Base-by-base conservation (phyloP, 441 rosid genomes). In the Dalechampia spathulata region DNA sequence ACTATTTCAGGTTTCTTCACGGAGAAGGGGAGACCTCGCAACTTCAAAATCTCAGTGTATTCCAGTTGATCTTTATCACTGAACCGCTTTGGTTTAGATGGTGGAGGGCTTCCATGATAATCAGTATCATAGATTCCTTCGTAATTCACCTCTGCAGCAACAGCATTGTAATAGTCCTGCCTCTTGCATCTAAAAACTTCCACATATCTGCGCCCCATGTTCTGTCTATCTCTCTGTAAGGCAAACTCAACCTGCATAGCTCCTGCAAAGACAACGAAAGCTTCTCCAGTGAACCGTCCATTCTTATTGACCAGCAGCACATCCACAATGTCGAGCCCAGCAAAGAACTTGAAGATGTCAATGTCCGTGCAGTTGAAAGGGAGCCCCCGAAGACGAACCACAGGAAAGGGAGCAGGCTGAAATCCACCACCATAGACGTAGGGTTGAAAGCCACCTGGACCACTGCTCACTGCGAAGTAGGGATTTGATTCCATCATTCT, bases 401-500 rank as follows among this genome's bases (percentile, higher is more conserved):
- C 91, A 0, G 95, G 97, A 72, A 90, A 87, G 36, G 78, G 54
- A 58, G 84, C 77, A 0, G 75, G 78, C 54, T 73, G 86, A 67
- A 60, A 74, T 59, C 78, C 83, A 46, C 76, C 83, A 26, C 73
- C 82, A 46, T 66, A 89, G 60, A 73, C 64, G 20, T 66, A 86
- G 51, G 83, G 83, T 30, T 77, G 88, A 63, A 78, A 86, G 73
- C 76, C 73, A 43, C 76, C 46, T 0, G 82, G 34, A 47, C 82
- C 74, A 59, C 77, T 76, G 90, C 83, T 83, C 88, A 90, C 96
- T 87, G 94, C 91, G 87, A 90, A 85, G 97, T 87, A 90, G 76
- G 97, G 96, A 85, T 81, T 81, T 55, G 97, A 83, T 81, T 84
- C 95, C 87, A 78, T 90, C 95, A 90, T 90, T 90, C 97, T 83